phyloP scores from a whole-genome alignment of 768 basidiomycete genomes.

The Sarcomyxa edulis region DNA sequence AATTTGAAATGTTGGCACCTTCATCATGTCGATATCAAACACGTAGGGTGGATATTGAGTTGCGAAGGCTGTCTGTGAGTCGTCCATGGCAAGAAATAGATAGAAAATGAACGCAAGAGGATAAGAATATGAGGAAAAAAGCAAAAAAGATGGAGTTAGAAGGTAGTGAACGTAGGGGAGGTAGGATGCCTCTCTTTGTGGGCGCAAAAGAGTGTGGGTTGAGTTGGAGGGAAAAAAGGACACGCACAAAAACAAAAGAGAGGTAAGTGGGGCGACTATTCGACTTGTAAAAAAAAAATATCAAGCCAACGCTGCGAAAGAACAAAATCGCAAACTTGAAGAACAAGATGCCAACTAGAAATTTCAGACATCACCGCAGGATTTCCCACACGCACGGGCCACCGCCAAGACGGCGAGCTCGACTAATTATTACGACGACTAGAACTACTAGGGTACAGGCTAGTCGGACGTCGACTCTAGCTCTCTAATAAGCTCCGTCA shows the following conservation, averaged over 20 bases:
- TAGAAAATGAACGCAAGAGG: conserved; percentile 46
- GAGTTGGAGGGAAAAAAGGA: conserved; percentile 16
- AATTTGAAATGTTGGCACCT: no score
- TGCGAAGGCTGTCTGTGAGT: conserved; percentile 66
- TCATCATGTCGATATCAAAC: conserved; percentile 92
- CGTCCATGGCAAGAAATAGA: conserved; percentile 58
- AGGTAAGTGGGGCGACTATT: conserved; percentile 16
- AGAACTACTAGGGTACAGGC: background rate
- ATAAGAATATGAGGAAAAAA: conserved; percentile 42
- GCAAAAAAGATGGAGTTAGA: conserved; percentile 40
- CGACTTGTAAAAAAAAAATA: conserved; percentile 13
- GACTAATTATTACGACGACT: conserved; percentile 3
- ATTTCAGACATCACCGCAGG: no score
- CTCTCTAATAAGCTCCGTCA: conserved; percentile 38
- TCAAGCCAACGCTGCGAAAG: conserved; percentile 11
- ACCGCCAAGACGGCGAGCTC: conserved; percentile 5
- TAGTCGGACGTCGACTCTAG: conserved; percentile 19
- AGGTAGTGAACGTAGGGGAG: conserved; percentile 47
- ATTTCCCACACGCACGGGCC: no score
- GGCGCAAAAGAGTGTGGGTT: conserved; percentile 45
- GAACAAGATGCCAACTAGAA: no score
- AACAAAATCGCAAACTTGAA: no score
- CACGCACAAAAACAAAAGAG: conserved; percentile 23
- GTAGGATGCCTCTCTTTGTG: no score
- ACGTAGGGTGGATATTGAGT: conserved; percentile 64